phyloP scores from a whole-genome alignment of 1,139 yeast species.

The Hemisphaericaspora xylofermentans region DNA sequence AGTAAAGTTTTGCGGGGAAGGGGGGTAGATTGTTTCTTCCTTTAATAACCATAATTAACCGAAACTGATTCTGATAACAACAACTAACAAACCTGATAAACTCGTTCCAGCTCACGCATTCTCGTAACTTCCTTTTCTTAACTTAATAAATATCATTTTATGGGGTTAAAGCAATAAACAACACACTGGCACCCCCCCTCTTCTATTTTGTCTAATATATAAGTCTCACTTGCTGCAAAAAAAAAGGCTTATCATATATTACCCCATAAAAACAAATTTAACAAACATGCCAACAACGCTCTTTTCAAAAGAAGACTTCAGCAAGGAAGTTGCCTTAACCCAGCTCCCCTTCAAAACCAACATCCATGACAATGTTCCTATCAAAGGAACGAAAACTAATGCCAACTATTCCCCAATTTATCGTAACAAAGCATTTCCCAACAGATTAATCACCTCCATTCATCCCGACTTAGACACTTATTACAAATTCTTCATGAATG shows the following conservation, averaged over 20 bases:
- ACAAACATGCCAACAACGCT: constrained; percentile 3
- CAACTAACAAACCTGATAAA: too few relatives aligned
- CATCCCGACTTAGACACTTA: constrained; percentile 29
- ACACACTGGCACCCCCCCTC: not conserved
- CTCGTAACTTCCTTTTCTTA: too few relatives aligned
- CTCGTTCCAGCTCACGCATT: too few relatives aligned
- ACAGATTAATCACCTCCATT: constrained; percentile 12
- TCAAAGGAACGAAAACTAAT: constrained; percentile 5
- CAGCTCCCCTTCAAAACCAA: constrained; percentile 16
- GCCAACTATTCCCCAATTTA: constrained; percentile 13
- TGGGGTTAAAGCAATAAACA: too few relatives aligned
- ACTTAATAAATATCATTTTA: too few relatives aligned
- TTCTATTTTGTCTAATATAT: not conserved
- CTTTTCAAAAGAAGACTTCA: constrained; percentile 7
- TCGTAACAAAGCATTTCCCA: constrained; percentile 13
- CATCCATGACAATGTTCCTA: constrained; percentile 7
- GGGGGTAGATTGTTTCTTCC: not conserved
- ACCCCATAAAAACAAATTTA: not conserved
- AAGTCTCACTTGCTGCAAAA: not conserved
- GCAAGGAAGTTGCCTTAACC: constrained; percentile 13
- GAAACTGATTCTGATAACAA: not conserved
- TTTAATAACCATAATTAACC: constrained; percentile 1
- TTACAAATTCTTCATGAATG: constrained; percentile 24
- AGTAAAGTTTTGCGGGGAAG: not conserved
- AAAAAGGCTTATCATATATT: not conserved